Base-by-base conservation (phyloP, 768 basidiomycete species). In the Pisolithus sp. region DNA sequence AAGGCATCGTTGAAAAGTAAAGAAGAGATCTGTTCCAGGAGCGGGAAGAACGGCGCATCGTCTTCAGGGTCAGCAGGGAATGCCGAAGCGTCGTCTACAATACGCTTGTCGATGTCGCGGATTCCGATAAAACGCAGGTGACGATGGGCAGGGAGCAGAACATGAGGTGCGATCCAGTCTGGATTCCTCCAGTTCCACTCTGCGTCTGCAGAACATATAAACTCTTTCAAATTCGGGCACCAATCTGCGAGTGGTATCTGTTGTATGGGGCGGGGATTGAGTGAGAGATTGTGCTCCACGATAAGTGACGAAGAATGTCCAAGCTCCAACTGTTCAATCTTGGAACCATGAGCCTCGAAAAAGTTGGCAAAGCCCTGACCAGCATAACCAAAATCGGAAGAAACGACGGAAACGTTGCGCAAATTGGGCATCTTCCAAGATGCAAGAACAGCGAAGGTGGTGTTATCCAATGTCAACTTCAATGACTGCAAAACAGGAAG, bases 111-210 rank as follows among this genome's bases (percentile, higher is more conserved):
- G 61, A 88, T 80, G 57, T 84, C 85, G 18, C 85, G 75, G 52
- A 89, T 81, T 8, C 83, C 86, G 51, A 88, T 88, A 49, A 87
- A 73, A 63, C 80, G 68, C 10, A 89, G 64, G 7, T 70, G 71
- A 0, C 79, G 76, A 60, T 89, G 86, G 1, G 79, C 63, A 17
- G 85, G 83, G 20, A 89, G 73, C 6, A 89, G 69, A 38, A 85
- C 73, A 50, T 89, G 86, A 3, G 86, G 85, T 13, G 86, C 83
- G 59, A 88, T 87, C 86, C 86, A 88, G 61, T 89, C 85, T 0
- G 86, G 86, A 48, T 71, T 75, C 57, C 81, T 76, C 86, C 86
- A 88, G 55, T 87, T 84, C 86, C 86, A 89, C 59, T 85, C 85
- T 1, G 85, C 86, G 53, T 88, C 85, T 2, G 86, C 86, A 41